Percentiles rank a stretch among this genome's conserved stretches.
Evolutionary conservation across 2,329 filamentous ascomycete species (phyloP).

Genomic region (Ceratocystis albifundus): DNA sequence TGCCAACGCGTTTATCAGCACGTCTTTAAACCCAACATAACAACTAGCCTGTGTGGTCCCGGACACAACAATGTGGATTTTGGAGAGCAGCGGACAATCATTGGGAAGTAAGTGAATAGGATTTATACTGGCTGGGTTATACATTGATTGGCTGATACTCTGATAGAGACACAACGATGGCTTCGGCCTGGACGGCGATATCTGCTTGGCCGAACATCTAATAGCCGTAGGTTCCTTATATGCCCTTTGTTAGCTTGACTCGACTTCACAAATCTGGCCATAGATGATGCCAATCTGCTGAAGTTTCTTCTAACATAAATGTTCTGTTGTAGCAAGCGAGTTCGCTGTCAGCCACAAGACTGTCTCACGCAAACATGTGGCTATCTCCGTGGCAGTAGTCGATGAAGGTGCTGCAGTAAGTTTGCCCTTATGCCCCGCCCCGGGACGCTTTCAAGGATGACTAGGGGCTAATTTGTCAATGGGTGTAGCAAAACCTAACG

Average conservation of each 20-base stretch:
- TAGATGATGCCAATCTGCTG: no score
- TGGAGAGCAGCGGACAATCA: constrained; percentile 15
- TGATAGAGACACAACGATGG: constrained; percentile 18
- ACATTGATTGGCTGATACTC: background rate
- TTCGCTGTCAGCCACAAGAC: constrained; percentile 65
- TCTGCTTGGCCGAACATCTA: constrained; percentile 18
- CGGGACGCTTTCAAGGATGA: no score
- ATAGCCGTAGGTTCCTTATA: background rate
- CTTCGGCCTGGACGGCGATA: constrained; percentile 20
- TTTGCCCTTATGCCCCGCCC: constrained; percentile 5
- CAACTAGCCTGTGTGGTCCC: background rate
- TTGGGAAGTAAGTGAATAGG: background rate
- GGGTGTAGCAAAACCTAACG: constrained; percentile 45
- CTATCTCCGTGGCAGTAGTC: constrained; percentile 58
- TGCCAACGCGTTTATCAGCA: background rate
- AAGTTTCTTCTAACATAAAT: no score
- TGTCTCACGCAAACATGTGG: constrained; percentile 80
- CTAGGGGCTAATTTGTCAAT: no score
- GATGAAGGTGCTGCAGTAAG: constrained; percentile 54
- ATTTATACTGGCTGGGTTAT: background rate
- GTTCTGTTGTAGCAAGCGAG: constrained; percentile 42
- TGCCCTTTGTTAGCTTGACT: no score
- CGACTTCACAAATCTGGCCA: no score
- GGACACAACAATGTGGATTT: constrained; percentile 17
- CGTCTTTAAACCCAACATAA: background rate